phyloP scores from a whole-genome alignment of 177 flowering plant genomes.

The Vitis hybrid region DNA sequence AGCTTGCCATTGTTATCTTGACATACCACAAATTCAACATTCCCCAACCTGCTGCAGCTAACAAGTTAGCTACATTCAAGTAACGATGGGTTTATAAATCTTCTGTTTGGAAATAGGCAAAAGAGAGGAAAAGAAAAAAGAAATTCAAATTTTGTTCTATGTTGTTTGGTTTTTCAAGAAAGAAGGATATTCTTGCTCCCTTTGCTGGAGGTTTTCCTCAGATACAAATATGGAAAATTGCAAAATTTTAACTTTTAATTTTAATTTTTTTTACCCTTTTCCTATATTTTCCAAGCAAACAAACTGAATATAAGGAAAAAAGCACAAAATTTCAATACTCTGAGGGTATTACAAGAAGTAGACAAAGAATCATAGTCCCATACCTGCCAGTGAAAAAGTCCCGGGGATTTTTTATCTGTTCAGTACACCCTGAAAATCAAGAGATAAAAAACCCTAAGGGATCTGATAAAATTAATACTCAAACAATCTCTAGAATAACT shows the following conservation, averaged over 20 bases:
- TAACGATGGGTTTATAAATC: not conserved
- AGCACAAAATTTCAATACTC: not conserved
- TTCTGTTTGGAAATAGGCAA: not conserved
- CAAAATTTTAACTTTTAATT: no score
- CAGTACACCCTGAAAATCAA: conserved; percentile 51
- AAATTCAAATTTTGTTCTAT: no score
- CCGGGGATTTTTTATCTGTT: conserved; percentile 58
- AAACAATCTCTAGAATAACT: not conserved
- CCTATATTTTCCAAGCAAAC: not conserved
- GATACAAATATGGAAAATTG: no score
- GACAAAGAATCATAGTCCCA: not conserved
- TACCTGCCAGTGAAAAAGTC: conserved; percentile 90
- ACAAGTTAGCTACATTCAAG: not conserved
- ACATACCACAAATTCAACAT: conserved; percentile 78
- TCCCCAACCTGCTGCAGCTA: conserved; percentile 62
- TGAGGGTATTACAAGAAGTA: not conserved
- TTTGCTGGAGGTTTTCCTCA: no score
- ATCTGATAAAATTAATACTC: not conserved
- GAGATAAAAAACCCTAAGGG: not conserved
- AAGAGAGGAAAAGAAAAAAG: no score
- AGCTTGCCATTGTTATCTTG: conserved; percentile 66
- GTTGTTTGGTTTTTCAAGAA: no score
- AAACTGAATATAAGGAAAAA: not conserved
- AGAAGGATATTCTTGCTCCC: no score
- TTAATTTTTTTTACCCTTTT: not conserved